A percentile compares a stretch with the other conserved stretches of the same genome.
phyloP scores from a whole-genome alignment of 208 protist species.

The Strigomonas culicis region DNA sequence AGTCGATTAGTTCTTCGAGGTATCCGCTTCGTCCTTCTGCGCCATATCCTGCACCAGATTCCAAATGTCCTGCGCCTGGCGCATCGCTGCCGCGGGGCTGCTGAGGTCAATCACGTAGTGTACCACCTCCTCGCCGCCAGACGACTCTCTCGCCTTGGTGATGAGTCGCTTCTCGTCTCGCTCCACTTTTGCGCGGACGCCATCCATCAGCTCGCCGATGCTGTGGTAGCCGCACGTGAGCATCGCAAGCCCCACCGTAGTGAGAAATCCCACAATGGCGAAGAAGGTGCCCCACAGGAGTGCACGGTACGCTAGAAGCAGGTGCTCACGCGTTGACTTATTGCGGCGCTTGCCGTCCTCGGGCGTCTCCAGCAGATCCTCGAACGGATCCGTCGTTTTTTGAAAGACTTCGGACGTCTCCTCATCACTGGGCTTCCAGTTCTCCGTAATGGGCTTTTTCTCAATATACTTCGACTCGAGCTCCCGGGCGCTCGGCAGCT shows the following conservation, averaged over 20 bases:
- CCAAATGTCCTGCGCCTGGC: conserved; percentile 64
- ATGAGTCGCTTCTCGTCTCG: conserved; percentile 37
- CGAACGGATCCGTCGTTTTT: conserved; percentile 34
- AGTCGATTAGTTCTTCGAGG: not conserved
- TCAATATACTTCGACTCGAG: conserved; percentile 47
- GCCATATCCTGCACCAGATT: conserved; percentile 29
- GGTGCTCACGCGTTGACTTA: conserved; percentile 27
- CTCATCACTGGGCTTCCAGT: not conserved
- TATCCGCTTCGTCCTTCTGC: conserved; percentile 13
- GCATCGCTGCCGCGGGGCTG: conserved; percentile 32
- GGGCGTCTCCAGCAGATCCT: conserved; percentile 25
- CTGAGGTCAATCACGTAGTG: conserved; percentile 74
- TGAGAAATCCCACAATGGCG: conserved; percentile 41
- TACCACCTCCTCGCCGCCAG: conserved; percentile 22
- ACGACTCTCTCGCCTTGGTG: not conserved
- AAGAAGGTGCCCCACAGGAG: conserved; percentile 71
- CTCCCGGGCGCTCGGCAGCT: conserved; percentile 56
- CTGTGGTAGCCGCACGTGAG: conserved; percentile 45
- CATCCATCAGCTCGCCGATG: conserved; percentile 30
- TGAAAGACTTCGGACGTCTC: conserved; percentile 16
- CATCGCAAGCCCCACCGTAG: conserved; percentile 43
- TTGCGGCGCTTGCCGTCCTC: not conserved
- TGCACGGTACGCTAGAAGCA: conserved; percentile 66
- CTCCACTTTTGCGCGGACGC: conserved; percentile 34
- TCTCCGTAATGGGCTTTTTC: not conserved